Evolutionary conservation across 1,139 yeast species (phyloP).

Genomic region (Meyerozyma elateridarum): DNA sequence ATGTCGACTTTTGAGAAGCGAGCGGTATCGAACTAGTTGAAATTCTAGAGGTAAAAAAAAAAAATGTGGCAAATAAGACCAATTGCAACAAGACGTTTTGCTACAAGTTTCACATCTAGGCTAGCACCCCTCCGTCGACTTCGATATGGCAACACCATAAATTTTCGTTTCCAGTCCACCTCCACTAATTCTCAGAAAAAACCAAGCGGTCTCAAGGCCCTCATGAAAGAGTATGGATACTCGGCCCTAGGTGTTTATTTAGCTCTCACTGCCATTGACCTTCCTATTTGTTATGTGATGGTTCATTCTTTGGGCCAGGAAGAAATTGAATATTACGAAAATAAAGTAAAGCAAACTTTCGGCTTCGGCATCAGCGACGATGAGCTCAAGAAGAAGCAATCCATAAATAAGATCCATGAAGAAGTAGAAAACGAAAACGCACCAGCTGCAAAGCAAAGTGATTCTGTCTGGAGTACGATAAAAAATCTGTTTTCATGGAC

Average conservation of each 20-base stretch:
- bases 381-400: slow-evolving; percentile 32
- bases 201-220: slow-evolving; percentile 54
- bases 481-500: slow-evolving; percentile 42
- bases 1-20: no score
- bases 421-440: slow-evolving; percentile 16
- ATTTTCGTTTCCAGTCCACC: slow-evolving; percentile 25
- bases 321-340: slow-evolving; percentile 62
- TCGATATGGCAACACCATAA: no score
- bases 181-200: slow-evolving; percentile 21
- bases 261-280: slow-evolving; percentile 63
- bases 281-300: slow-evolving; percentile 74
- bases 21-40: no score
- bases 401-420: slow-evolving; percentile 26
- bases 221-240: slow-evolving; percentile 85
- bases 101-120: no score
- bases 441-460: slow-evolving; percentile 12
- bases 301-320: slow-evolving; percentile 90
- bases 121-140: no score
- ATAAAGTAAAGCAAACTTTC: slow-evolving; percentile 51
- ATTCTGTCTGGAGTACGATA: slow-evolving; percentile 25
- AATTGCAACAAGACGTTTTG: no score
- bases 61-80: slow-evolving; percentile 3
- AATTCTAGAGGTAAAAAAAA: no score
- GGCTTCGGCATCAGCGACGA: slow-evolving; percentile 51
- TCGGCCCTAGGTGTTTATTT: slow-evolving; percentile 85